Evolutionary conservation across 2,329 filamentous ascomycete species (phyloP).

Genomic region (Colletotrichum sp.): DNA sequence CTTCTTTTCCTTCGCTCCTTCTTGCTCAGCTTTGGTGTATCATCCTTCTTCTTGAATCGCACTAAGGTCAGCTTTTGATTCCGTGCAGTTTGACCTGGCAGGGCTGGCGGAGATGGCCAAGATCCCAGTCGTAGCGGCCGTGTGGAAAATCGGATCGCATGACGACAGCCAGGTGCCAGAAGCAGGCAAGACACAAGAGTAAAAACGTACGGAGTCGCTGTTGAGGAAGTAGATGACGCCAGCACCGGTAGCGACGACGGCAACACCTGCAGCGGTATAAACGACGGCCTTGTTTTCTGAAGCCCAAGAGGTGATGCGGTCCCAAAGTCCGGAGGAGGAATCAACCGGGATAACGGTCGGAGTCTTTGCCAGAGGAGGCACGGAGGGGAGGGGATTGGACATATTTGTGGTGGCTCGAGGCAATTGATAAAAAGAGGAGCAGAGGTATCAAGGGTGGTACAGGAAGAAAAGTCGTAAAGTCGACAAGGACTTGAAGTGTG

Average conservation of each 20-base stretch:
- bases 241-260: constrained; percentile 87
- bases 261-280: constrained; percentile 95
- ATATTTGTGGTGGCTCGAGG: constrained; percentile 31
- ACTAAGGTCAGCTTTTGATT: constrained; percentile 3
- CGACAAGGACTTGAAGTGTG: background rate
- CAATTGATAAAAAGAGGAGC: constrained; percentile 27
- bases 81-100: background rate
- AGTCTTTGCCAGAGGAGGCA: constrained; percentile 47
- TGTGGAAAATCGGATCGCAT: constrained; percentile 8
- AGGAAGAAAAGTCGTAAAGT: background rate
- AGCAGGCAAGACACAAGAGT: background rate
- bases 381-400: constrained; percentile 53
- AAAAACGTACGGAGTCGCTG: constrained; percentile 53
- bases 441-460: constrained; percentile 12
- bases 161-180: background rate
- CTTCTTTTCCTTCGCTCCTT: constrained; percentile 90
- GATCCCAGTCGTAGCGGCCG: background rate
- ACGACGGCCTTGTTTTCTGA: constrained; percentile 95
- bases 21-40: constrained; percentile 78
- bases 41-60: constrained; percentile 37
- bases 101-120: background rate
- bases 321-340: constrained; percentile 77
- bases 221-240: constrained; percentile 92
- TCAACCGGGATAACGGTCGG: constrained; percentile 53
- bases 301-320: constrained; percentile 88